Conservation (phyloP, 2,329 filamentous ascomycete genomes). For the Colletotrichum neosansevieriae region DNA sequence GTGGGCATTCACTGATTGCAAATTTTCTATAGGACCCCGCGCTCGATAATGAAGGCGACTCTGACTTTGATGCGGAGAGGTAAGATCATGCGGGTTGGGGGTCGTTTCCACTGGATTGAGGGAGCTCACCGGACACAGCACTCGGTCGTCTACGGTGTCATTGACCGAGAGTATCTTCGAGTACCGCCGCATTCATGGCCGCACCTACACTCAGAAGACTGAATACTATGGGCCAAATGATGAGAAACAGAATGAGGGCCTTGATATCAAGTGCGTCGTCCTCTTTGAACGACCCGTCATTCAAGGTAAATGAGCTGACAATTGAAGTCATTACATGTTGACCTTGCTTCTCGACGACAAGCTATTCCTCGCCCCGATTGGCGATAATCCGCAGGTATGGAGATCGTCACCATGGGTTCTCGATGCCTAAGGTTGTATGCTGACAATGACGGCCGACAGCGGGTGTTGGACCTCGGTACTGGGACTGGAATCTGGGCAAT, state of each 20-base stretch:
- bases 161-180: slow-evolving; percentile 1
- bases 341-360: slow-evolving; percentile 43
- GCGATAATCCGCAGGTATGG: slow-evolving; percentile 10
- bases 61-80: too few species aligned
- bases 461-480: slow-evolving; percentile 57
- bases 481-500: slow-evolving; percentile 60
- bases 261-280: slow-evolving; percentile 40
- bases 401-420: too few species aligned
- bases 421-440: too few species aligned
- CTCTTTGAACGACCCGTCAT: too few species aligned
- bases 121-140: too few species aligned
- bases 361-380: slow-evolving; percentile 37
- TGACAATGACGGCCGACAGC: slow-evolving; percentile 41
- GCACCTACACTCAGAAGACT: slow-evolving; percentile 7
- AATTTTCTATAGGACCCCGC: too few species aligned
- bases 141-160: not conserved
- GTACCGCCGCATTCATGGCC: slow-evolving; percentile 12
- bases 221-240: slow-evolving; percentile 48
- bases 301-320: not conserved
- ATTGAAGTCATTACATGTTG: slow-evolving; percentile 43
- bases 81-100: too few species aligned
- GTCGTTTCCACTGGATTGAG: too few species aligned
- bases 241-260: slow-evolving; percentile 44
- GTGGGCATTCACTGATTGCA: too few species aligned
- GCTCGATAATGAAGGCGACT: too few species aligned